phyloP scores from a whole-genome alignment of 352 stramenopile species.

The Phytopythium aichiense region DNA sequence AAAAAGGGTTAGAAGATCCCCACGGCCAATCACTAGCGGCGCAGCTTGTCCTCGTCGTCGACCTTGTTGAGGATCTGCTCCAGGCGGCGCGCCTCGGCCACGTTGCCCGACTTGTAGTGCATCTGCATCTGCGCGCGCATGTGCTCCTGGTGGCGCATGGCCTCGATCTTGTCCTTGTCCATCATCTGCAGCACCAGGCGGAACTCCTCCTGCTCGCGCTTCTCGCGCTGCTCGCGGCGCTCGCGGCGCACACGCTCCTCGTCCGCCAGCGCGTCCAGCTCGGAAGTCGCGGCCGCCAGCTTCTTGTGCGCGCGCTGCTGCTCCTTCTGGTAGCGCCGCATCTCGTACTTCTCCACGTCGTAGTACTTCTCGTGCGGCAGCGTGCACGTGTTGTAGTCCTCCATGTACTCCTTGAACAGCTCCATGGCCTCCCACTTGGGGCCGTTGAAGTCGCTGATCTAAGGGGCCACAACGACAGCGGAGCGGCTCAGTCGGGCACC shows the following conservation, averaged over 20 bases:
- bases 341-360: slow-evolving; percentile 97
- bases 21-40: slow-evolving; percentile 6
- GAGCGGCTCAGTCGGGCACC: neutral
- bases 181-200: slow-evolving; percentile 73
- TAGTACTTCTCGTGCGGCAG: slow-evolving; percentile 97
- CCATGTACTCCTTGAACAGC: slow-evolving; percentile 91
- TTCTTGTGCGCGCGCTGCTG: slow-evolving; percentile 43
- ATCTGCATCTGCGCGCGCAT: slow-evolving; percentile 87
- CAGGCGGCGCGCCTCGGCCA: slow-evolving; percentile 75
- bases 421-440: slow-evolving; percentile 88
- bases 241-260: slow-evolving; percentile 68
- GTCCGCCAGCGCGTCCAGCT: slow-evolving; percentile 31
- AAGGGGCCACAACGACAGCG: neutral
- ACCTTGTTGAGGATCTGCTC: slow-evolving; percentile 75
- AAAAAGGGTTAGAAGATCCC: neutral
- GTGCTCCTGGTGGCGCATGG: slow-evolving; percentile 83
- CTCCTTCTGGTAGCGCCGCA: slow-evolving; percentile 89
- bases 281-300: slow-evolving; percentile 16
- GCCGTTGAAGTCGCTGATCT: slow-evolving; percentile 80
- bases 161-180: slow-evolving; percentile 83
- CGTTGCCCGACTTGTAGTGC: slow-evolving; percentile 88
- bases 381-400: slow-evolving; percentile 98
- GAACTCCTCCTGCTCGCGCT: slow-evolving; percentile 75
- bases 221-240: slow-evolving; percentile 39
- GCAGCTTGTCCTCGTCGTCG: slow-evolving; percentile 42